These are phyloP conservation scores for Amaranthus tricolor DNA, from an alignment of 179 eudicot species.

Conservation along the genomic window DNA sequence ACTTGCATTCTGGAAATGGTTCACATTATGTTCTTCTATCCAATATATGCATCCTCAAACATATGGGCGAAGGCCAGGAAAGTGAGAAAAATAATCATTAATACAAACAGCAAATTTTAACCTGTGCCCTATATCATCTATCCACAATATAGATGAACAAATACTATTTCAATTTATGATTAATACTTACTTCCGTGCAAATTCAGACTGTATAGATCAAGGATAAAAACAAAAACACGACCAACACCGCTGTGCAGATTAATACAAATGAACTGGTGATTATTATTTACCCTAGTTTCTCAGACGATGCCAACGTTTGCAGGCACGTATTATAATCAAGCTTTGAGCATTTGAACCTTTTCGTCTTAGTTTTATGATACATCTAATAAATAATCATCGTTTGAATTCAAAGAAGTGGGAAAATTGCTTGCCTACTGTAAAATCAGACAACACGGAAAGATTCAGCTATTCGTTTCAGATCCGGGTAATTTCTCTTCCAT, in stretches of 20 bases:
- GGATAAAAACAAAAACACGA: too few relatives aligned
- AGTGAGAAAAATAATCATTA: too few relatives aligned
- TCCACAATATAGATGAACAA: background rate
- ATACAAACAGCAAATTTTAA: background rate
- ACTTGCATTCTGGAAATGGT: too few relatives aligned
- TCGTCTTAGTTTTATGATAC: background rate
- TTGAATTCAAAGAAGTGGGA: background rate
- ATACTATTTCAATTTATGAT: background rate
- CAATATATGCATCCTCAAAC: too few relatives aligned
- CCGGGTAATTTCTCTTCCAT: constrained; percentile 91
- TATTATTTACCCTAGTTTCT: background rate
- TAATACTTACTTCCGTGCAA: background rate
- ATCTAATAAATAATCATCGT: background rate
- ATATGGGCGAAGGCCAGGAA: too few relatives aligned
- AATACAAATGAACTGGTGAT: background rate
- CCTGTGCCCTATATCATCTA: background rate
- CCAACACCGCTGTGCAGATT: background rate
- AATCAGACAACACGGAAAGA: constrained; percentile 73
- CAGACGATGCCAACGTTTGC: background rate
- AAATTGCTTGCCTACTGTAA: background rate
- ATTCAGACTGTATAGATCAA: too few relatives aligned
- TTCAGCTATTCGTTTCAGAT: constrained; percentile 75
- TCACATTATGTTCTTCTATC: too few relatives aligned
- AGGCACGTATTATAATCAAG: background rate
- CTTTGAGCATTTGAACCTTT: background rate